Percentiles rank a stretch among this genome's conserved stretches.
phyloP scores from a whole-genome alignment of 164 flowering plant species.

The Litsea cubeba region DNA sequence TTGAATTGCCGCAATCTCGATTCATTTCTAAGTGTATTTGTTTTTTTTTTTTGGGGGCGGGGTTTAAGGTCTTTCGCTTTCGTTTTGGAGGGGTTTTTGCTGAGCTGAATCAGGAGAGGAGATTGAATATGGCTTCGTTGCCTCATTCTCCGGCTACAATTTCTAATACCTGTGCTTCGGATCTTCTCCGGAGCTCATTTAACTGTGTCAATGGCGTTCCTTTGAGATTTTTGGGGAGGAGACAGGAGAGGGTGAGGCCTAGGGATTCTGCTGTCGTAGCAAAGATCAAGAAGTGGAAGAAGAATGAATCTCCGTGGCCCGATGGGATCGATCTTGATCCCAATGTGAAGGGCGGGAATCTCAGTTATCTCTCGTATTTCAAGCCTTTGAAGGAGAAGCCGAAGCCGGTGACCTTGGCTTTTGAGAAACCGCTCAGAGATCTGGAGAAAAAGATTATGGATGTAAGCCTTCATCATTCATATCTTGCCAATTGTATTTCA shows the following conservation, averaged over 20 bases:
- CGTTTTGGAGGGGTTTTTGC: background rate
- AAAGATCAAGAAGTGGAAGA: conserved; percentile 67
- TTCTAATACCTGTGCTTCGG: conserved; percentile 49
- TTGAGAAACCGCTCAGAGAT: conserved; percentile 85
- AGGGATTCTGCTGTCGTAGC: conserved; percentile 38
- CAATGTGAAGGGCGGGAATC: conserved; percentile 71
- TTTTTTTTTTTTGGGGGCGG: too few species aligned
- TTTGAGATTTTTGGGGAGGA: conserved; percentile 30
- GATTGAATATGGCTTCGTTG: conserved; percentile 44
- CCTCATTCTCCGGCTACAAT: conserved; percentile 35
- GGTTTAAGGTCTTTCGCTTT: background rate
- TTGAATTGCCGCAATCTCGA: background rate
- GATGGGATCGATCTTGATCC: conserved; percentile 60
- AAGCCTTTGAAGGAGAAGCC: conserved; percentile 84
- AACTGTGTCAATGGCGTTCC: conserved; percentile 44
- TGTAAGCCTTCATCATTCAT: conserved; percentile 29
- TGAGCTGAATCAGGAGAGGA: background rate
- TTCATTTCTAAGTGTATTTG: background rate
- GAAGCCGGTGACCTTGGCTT: conserved; percentile 73
- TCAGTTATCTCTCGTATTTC: conserved; percentile 68
- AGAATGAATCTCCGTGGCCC: conserved; percentile 82
- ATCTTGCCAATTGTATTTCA: background rate
- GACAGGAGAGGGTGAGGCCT: conserved; percentile 28
- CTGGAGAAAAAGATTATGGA: conserved; percentile 74
- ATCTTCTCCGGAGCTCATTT: conserved; percentile 56